Conservation (phyloP, 768 basidiomycete genomes). For the Mycena vulgaris region DNA sequence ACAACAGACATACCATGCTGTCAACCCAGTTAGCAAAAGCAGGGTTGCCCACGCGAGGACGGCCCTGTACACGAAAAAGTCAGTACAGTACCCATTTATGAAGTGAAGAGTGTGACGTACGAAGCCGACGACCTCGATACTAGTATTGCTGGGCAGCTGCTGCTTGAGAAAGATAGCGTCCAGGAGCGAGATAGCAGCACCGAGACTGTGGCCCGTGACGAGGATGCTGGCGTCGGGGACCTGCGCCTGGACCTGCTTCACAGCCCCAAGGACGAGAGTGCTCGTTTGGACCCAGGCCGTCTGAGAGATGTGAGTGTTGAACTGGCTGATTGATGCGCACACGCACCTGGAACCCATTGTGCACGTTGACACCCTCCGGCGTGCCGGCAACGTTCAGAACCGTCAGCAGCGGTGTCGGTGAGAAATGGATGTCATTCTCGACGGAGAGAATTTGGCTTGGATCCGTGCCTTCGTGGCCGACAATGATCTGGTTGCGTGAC, state of each 20-base stretch:
- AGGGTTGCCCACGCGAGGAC: constrained; percentile 21
- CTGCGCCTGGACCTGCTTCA: constrained; percentile 12
- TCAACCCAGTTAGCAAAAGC: constrained; percentile 20
- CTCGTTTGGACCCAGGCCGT: constrained; percentile 28
- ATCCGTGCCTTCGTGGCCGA: constrained; percentile 26
- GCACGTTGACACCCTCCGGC: constrained; percentile 11
- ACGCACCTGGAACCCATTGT: constrained; percentile 27
- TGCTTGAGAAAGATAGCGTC: constrained; percentile 31
- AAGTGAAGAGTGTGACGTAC: not conserved
- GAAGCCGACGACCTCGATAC: constrained; percentile 22
- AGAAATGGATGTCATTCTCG: constrained; percentile 16
- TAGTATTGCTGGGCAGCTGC: constrained; percentile 25
- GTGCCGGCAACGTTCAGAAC: constrained; percentile 23
- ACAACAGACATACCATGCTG: constrained; percentile 2
- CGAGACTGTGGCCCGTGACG: constrained; percentile 22
- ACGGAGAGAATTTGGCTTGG: constrained; percentile 14
- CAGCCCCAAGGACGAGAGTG: constrained; percentile 15
- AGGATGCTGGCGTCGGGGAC: constrained; percentile 15
- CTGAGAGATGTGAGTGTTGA: not conserved
- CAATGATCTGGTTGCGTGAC: constrained; percentile 28
- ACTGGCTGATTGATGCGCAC: not conserved
- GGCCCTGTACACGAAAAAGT: constrained; percentile 7
- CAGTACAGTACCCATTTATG: not conserved
- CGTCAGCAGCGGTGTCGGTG: constrained; percentile 14
- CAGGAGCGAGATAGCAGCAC: constrained; percentile 14